Percentiles rank a stretch among this genome's conserved stretches.
Conservation (phyloP, 1,284 basidiomycete genomes). For the Pseudozyma sp. region DNA sequence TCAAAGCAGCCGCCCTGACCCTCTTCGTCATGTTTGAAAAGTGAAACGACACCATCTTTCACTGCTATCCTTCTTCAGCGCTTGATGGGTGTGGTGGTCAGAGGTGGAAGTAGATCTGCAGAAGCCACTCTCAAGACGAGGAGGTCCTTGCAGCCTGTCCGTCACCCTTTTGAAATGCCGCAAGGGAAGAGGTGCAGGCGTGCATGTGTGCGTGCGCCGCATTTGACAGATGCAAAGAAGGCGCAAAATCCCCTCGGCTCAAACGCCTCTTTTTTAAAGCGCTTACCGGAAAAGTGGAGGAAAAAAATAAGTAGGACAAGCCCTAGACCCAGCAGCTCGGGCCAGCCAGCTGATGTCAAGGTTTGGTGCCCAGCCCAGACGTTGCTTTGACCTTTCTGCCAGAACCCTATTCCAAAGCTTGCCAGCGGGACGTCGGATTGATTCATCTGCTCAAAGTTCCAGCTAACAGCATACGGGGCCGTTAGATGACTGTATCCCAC, state of each 20-base stretch:
- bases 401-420: no score
- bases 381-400: no score
- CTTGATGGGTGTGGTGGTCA: no score
- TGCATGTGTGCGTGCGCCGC: neutral
- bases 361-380: no score
- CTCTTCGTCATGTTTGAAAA: neutral
- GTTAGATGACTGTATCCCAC: neutral
- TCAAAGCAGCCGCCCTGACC: neutral
- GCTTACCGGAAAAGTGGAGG: constrained; percentile 11
- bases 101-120: no score
- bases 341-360: no score
- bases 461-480: no score
- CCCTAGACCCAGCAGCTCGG: no score
- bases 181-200: neutral
- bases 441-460: no score
- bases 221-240: neutral
- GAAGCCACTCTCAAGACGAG: neutral
- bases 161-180: neutral
- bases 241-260: neutral
- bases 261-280: neutral
- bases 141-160: neutral
- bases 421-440: no score
- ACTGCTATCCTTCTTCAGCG: neutral
- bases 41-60: neutral
- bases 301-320: neutral